Percentiles rank a stretch among this genome's conserved stretches.
phyloP scores from a whole-genome alignment of 495 filamentous ascomycete species.

The Chlorociboria aeruginascens region DNA sequence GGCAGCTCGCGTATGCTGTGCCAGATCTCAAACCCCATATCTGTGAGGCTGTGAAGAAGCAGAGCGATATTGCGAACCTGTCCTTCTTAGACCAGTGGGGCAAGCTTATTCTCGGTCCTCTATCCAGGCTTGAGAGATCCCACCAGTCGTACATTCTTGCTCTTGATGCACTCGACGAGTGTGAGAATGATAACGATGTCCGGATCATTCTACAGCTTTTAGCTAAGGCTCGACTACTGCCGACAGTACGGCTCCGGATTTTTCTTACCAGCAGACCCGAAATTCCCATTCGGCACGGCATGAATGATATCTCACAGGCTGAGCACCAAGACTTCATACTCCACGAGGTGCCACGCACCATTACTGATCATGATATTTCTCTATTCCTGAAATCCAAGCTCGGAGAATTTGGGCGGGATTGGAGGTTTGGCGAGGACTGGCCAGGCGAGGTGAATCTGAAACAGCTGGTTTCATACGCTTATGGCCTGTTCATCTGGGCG shows the following conservation, averaged over 20 bases:
- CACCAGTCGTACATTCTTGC: not conserved
- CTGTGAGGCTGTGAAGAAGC: not conserved
- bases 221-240: constrained; percentile 6
- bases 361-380: constrained; percentile 12
- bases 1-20: not conserved
- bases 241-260: constrained; percentile 13
- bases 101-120: constrained; percentile 1
- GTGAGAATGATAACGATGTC: constrained; percentile 2
- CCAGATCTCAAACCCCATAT: constrained; percentile 1
- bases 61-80: not conserved
- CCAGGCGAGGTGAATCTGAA: not conserved
- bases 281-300: constrained; percentile 17
- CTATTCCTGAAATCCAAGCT: constrained; percentile 1
- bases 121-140: not conserved
- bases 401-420: not conserved
- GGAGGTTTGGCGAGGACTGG: not conserved
- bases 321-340: constrained; percentile 7
- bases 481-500: constrained; percentile 2
- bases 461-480: not conserved
- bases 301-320: constrained; percentile 7
- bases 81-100: constrained; percentile 3
- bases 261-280: constrained; percentile 23
- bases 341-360: constrained; percentile 14
- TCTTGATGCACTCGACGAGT: constrained; percentile 7
- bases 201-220: constrained; percentile 15